Percentiles rank a stretch among this genome's conserved stretches.
These are phyloP conservation scores for Hsuehochloa calcarea DNA, from an alignment of 176 grass and related monocot species.

Conservation along the genomic window DNA sequence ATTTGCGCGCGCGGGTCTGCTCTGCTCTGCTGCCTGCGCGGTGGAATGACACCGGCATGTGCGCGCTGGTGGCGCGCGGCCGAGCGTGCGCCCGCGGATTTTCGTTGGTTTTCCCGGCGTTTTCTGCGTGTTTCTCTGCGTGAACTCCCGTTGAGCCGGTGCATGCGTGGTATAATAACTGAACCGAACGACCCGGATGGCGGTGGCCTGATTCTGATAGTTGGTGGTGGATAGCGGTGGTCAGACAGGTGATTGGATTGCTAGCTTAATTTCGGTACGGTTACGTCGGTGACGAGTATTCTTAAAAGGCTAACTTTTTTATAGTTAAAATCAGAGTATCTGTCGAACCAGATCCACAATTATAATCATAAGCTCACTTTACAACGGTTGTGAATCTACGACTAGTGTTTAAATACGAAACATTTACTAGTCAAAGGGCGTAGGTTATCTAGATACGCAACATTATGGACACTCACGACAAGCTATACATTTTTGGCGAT, in stretches of 20 bases:
- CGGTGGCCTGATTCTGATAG: constrained; percentile 26
- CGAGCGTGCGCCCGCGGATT: not conserved
- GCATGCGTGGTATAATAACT: not conserved
- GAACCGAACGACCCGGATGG: not conserved
- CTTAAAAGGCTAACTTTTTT: too few relatives aligned
- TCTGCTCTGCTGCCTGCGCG: not conserved
- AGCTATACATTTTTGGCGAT: too few relatives aligned
- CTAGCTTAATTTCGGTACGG: not conserved
- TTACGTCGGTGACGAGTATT: too few relatives aligned
- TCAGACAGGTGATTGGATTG: not conserved
- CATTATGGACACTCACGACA: too few relatives aligned
- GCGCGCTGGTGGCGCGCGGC: not conserved
- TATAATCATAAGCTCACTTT: too few relatives aligned
- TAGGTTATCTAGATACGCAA: too few relatives aligned
- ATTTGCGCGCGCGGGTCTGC: not conserved
- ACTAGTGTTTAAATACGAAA: too few relatives aligned
- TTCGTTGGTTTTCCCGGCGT: not conserved
- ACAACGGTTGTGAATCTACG: too few relatives aligned
- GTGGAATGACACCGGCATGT: not conserved
- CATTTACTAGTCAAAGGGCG: too few relatives aligned
- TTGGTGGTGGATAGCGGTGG: not conserved
- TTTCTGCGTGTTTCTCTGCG: not conserved
- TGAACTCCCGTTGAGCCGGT: not conserved
- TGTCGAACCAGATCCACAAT: too few relatives aligned
- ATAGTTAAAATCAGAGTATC: too few relatives aligned